Evolutionary conservation across 2,329 filamentous ascomycete genomes (phyloP).

Genomic region (Dothideomycetidae sp.): DNA sequence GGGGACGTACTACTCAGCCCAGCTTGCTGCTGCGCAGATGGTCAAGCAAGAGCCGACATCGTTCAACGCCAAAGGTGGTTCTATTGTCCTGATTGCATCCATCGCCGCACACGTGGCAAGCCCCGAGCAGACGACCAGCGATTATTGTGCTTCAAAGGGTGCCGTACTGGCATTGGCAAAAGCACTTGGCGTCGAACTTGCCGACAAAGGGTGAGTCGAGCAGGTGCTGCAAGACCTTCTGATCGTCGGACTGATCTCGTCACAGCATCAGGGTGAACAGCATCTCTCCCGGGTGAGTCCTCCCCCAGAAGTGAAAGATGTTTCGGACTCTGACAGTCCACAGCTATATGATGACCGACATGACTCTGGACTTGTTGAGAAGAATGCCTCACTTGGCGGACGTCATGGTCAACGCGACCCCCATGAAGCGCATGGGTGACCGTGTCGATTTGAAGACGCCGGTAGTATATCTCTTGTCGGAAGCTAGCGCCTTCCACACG

Average conservation of each 20-base stretch:
- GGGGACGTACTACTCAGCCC: slow-evolving; percentile 25
- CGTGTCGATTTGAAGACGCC: slow-evolving; percentile 27
- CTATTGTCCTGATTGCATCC: slow-evolving; percentile 24
- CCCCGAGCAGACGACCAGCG: slow-evolving; percentile 21
- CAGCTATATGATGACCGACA: slow-evolving; percentile 24
- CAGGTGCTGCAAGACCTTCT: too few species aligned
- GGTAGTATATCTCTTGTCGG: slow-evolving; percentile 26
- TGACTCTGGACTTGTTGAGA: slow-evolving; percentile 22
- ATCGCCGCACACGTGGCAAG: slow-evolving; percentile 22
- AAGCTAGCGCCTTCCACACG: slow-evolving; percentile 28
- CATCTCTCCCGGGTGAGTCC: slow-evolving; percentile 24
- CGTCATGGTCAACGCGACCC: slow-evolving; percentile 27
- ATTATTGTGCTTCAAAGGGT: slow-evolving; percentile 13
- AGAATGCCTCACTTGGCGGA: slow-evolving; percentile 19
- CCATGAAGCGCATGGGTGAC: slow-evolving; percentile 27
- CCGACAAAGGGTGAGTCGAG: slow-evolving; percentile 12
- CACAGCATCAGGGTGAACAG: slow-evolving; percentile 18
- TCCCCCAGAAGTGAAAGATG: too few species aligned
- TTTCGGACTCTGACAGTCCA: neutral
- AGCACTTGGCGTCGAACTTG: slow-evolving; percentile 21
- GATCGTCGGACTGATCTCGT: too few species aligned
- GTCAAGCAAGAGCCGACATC: slow-evolving; percentile 18
- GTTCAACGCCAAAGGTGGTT: slow-evolving; percentile 17
- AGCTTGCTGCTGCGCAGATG: slow-evolving; percentile 25
- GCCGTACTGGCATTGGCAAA: slow-evolving; percentile 9